Evolutionary conservation across 495 filamentous ascomycete species (phyloP), one percentile per base, ranked within the genome.

Genomic region (Cercophora newfieldiana): DNA sequence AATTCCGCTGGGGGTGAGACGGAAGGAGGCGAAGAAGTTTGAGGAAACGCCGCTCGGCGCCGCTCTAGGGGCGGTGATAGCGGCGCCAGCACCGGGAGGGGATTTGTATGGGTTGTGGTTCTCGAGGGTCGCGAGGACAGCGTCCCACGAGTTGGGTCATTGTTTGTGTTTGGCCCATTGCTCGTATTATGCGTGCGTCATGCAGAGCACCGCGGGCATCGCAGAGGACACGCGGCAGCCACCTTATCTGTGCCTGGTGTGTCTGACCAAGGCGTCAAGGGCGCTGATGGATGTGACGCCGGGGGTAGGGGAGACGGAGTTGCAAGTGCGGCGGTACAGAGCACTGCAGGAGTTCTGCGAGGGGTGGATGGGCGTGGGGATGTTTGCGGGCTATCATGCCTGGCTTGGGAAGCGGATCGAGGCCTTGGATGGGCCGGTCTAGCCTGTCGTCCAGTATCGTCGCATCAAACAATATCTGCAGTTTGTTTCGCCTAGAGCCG

Each of bases 151-250:
- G 70, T 72, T 91, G 6, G 86, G 87, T 1, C 89, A 90, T 66
- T 91, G 88, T 70, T 83, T 91, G 54, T 85, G 84, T 0, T 78
- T 91, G 4, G 87, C 72, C 7, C 89, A 91, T 70, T 90, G 88
- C 70, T 73, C 83, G 2, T 92, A 89, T 67, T 90, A 90, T 67
- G 89, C 89, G 0, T 91, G 88, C 67, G 79, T 80, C 29, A 90
- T 91, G 88, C 88, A 91, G 68, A 82, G 86, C 28, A 88, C 84
- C 1, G 82, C 82, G 3, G 79, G 82, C 7, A 74, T 91, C 24
- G 74, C 72, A 10, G 89, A 92, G 73, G 89, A 90, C 73, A 77
- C 81, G 14, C 72, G 88, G 37, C 89, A 91, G 71, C 88, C 88
- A 51, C 86, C 87, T 12, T 90, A 89, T 71, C 69, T 89, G 18